Evolutionary conservation across 805 yeast genomes (phyloP), one percentile per base, ranked within the genome.

Genomic region (Barnettozyma sp.): DNA sequence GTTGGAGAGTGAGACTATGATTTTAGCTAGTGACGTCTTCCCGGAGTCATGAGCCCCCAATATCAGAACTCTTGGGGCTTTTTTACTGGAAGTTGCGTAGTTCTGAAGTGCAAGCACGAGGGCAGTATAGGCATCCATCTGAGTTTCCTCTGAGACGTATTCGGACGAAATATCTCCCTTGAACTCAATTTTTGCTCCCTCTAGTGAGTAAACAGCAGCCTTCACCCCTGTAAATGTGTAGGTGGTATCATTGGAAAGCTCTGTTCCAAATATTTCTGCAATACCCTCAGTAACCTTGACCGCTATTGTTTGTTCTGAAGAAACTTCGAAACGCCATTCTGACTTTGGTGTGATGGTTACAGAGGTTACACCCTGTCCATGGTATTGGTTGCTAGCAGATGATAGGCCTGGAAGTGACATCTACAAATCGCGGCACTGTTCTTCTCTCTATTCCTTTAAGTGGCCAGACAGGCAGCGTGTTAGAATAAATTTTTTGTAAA

Each of bases 191-290:
- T 57, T 63, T 48, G 85, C 76, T 5, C 95, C 95, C 23, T 72
- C 74, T 44, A 73, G 74, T 2, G 87, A 69, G 41, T 62, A 74
- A 2, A 82, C 49, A 11, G 79, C 72, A 4, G 72, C 60, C 36
- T 73, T 74, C 41, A 69, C 60, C 7, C 78, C 79, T 18, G 61
- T 57, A 49, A 83, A 77, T 4, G 59, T 53, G 48, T 76, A 80
- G 16, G 76, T 82, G 1, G 70, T 65, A 39, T 82, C 84, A 28
- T 69, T 64, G 3, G 96, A 83, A 17, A 92, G 70, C 55, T 92
- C 99, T 3, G 96, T 85, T 17, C 98, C 99, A 58, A 82, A 85
- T 8, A 87, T 72, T 60, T 92, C 98, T 2, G 85, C 95, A 3
- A 78, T 68, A 4, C 98, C 99, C 3, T 65, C 61, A 3, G 59